These are phyloP conservation scores for Diaporthe sp. DNA, from an alignment of 2,329 filamentous ascomycete genomes.

Conservation along the genomic window DNA sequence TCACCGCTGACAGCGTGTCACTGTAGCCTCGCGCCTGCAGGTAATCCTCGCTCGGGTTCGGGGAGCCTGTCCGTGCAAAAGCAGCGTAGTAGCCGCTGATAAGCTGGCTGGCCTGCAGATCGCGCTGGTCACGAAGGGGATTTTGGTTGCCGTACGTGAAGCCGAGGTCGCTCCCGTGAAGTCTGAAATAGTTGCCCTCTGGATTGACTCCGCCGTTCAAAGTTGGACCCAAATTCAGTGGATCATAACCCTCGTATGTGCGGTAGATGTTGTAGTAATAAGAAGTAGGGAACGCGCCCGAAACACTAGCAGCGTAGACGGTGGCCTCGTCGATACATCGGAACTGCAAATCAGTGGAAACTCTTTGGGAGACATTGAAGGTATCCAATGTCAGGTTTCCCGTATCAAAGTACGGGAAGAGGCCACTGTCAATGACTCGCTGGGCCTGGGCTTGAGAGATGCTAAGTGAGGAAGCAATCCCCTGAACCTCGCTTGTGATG, in stretches of 20 bases:
- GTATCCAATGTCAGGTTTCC: constrained; percentile 67
- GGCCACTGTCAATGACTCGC: constrained; percentile 57
- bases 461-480: constrained; percentile 59
- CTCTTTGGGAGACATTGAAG: constrained; percentile 67
- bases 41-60: constrained; percentile 34
- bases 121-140: constrained; percentile 31
- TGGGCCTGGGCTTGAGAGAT: constrained; percentile 60
- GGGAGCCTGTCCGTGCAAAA: constrained; percentile 33
- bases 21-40: constrained; percentile 29
- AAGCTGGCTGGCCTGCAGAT: constrained; percentile 38
- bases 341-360: constrained; percentile 68
- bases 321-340: constrained; percentile 70
- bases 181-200: constrained; percentile 37
- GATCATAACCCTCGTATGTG: constrained; percentile 37
- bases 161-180: constrained; percentile 39
- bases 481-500: constrained; percentile 56
- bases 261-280: constrained; percentile 38
- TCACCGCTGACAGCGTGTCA: constrained; percentile 23
- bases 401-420: constrained; percentile 63
- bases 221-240: constrained; percentile 19
- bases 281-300: constrained; percentile 38
- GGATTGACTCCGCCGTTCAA: constrained; percentile 32
- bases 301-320: constrained; percentile 57
- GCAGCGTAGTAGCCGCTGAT: constrained; percentile 39
- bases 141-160: constrained; percentile 38